Base-by-base conservation (phyloP, 2,329 filamentous ascomycete genomes). In the Sporothrix variecibatus region DNA sequence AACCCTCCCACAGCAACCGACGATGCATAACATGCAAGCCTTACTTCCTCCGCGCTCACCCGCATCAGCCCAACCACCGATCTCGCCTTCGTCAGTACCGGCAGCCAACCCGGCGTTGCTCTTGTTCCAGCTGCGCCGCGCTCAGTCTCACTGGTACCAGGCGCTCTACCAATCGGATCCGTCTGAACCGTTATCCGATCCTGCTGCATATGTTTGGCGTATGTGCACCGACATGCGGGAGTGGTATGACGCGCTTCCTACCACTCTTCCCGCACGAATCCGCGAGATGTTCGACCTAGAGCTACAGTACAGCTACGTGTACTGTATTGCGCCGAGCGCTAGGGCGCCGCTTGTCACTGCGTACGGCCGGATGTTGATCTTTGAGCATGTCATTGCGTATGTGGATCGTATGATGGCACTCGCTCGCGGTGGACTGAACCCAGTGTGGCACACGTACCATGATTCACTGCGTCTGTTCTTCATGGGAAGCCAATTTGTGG, bases 91-190 rank as follows among this genome's bases (percentile, higher is more conserved):
- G 58, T 79, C 80, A 78, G 85, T 80, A 74, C 87, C 83, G 78
- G 87, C 82, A 0, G 88, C 92, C 46, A 90, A 93, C 73, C 89
- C 93, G 5, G 94, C 94, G 0, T 85, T 94, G 12, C 87, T 94
- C 23, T 84, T 97, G 1, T 95, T 97, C 80, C 91, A 92, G 78
- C 89, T 98, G 9, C 92, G 95, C n/a, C 89, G 92, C 74, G 89
- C 94, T 7, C 92, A 98, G 81, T 98, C 96, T 0, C 88, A 88
- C 69, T 97, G 94, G 90, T 98, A 98, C 78, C 94, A 97, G 79
- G 89, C 92, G 28, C 88, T 98, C 2, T 96, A 96, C 80, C 94
- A 96, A 79, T 93, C 91, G 23, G 92, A 93, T 11, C 88, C 91
- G 0, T 86, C 88, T 1, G 78, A 82, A 23, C 88, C 89, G n/a